Conservation (phyloP, 495 filamentous ascomycete species). For the Podospora tetraspora region DNA sequence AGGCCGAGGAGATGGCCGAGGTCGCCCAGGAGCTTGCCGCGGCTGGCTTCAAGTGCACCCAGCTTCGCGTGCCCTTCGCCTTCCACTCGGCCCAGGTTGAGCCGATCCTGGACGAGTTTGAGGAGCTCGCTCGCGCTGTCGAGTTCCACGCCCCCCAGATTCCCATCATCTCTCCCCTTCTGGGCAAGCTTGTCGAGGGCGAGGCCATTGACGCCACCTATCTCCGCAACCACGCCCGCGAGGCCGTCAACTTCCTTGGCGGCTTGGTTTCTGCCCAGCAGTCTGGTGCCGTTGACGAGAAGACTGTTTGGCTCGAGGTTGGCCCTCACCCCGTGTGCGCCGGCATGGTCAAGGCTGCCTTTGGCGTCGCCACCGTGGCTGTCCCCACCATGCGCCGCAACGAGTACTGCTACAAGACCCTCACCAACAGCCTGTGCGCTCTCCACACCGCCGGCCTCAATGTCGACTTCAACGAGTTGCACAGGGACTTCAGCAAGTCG, state of each 20-base stretch:
- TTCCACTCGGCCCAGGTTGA: slow-evolving; percentile 81
- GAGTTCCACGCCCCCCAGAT: slow-evolving; percentile 56
- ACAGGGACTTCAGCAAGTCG: slow-evolving; percentile 59
- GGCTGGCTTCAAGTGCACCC: slow-evolving; percentile 60
- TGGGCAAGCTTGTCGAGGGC: slow-evolving; percentile 54
- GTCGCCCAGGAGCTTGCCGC: slow-evolving; percentile 54
- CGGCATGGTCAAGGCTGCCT: slow-evolving; percentile 63
- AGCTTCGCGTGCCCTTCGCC: slow-evolving; percentile 68
- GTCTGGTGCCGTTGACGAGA: slow-evolving; percentile 45
- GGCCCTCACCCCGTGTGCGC: slow-evolving; percentile 66
- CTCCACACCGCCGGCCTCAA: slow-evolving; percentile 62
- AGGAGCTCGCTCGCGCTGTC: slow-evolving; percentile 52
- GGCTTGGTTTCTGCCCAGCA: slow-evolving; percentile 54
- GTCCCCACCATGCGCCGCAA: slow-evolving; percentile 51
- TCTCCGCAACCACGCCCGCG: slow-evolving; percentile 60
- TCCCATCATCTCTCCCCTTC: slow-evolving; percentile 67
- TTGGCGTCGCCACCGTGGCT: slow-evolving; percentile 51
- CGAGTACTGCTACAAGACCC: slow-evolving; percentile 59
- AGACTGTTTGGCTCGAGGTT: slow-evolving; percentile 60
- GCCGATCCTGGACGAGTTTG: slow-evolving; percentile 64
- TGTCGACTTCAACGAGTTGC: slow-evolving; percentile 73
- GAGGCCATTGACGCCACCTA: slow-evolving; percentile 56
- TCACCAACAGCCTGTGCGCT: slow-evolving; percentile 53
- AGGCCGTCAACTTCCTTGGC: slow-evolving; percentile 68
- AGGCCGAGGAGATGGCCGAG: slow-evolving; percentile 45